Percentiles rank a stretch among this genome's conserved stretches.
Conservation (phyloP, 2,329 filamentous ascomycete genomes). For the Colletotrichum sidae region DNA sequence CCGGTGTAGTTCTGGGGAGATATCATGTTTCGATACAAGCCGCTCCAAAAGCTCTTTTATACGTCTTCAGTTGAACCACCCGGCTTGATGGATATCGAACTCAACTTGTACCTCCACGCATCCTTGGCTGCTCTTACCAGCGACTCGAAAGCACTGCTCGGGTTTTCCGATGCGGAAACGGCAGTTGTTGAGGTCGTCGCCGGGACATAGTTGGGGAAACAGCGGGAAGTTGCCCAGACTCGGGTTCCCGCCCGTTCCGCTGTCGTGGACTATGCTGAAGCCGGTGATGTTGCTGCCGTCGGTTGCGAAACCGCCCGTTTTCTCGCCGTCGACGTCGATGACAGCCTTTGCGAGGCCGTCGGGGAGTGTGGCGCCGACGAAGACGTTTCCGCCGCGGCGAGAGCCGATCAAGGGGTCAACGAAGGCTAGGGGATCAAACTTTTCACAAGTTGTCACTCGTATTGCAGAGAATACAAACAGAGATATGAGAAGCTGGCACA, state of each 20-base stretch:
- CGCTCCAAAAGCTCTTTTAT: slow-evolving; percentile 71
- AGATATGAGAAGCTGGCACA: background rate
- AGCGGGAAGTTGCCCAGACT: slow-evolving; percentile 60
- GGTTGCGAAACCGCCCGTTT: slow-evolving; percentile 58
- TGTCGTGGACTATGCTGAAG: slow-evolving; percentile 61
- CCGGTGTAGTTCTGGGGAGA: slow-evolving; percentile 75
- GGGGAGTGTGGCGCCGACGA: slow-evolving; percentile 65
- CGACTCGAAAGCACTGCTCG: slow-evolving; percentile 58
- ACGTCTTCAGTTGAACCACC: slow-evolving; percentile 61
- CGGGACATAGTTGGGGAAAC: slow-evolving; percentile 56
- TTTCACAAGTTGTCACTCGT: slow-evolving; percentile 32
- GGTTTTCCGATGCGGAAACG: slow-evolving; percentile 56
- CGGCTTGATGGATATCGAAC: slow-evolving; percentile 62
- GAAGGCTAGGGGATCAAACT: slow-evolving; percentile 22
- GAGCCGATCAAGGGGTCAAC: slow-evolving; percentile 65
- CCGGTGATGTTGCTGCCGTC: slow-evolving; percentile 62
- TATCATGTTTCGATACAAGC: slow-evolving; percentile 70
- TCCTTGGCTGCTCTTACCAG: slow-evolving; percentile 61
- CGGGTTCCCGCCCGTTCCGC: slow-evolving; percentile 43
- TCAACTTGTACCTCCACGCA: slow-evolving; percentile 69
- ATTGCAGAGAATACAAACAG: slow-evolving; percentile 37
- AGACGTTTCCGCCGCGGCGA: slow-evolving; percentile 67
- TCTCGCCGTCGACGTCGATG: slow-evolving; percentile 61
- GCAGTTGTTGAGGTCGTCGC: slow-evolving; percentile 66
- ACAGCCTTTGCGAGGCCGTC: slow-evolving; percentile 69